Evolutionary conservation across 441 rosid genomes (phyloP).

Genomic region (Populus hybrid): DNA sequence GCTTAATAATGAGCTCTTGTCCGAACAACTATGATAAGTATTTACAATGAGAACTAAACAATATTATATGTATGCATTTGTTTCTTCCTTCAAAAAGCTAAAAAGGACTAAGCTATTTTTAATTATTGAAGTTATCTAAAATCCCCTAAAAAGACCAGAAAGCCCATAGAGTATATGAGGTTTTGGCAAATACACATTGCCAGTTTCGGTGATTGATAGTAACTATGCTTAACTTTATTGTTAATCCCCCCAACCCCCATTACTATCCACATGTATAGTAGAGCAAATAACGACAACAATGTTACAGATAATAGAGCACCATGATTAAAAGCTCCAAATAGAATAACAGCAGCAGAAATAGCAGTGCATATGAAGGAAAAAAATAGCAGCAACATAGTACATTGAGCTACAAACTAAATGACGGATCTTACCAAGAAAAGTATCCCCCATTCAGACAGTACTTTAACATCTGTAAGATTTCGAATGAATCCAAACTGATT

Average conservation of each 20-base stretch:
- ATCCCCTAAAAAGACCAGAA: not conserved
- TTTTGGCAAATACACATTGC: not conserved
- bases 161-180: not conserved
- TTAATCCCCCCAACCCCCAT: too few relatives aligned
- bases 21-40: not conserved
- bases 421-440: conserved; percentile 82
- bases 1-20: not conserved
- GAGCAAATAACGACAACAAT: not conserved
- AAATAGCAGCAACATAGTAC: not conserved
- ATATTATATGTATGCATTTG: not conserved
- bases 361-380: not conserved
- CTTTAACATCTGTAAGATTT: conserved; percentile 89
- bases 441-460: conserved; percentile 98
- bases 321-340: not conserved
- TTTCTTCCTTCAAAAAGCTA: not conserved
- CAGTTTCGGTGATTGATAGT: not conserved
- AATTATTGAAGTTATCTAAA: not conserved
- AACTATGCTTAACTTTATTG: not conserved
- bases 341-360: conserved; percentile 5
- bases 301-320: not conserved
- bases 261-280: not conserved
- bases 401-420: conserved; percentile 2
- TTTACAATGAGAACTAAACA: not conserved
- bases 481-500: conserved; percentile 90
- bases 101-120: not conserved